phyloP scores from a whole-genome alignment of 768 basidiomycete genomes.

The Hericium rajendrae region DNA sequence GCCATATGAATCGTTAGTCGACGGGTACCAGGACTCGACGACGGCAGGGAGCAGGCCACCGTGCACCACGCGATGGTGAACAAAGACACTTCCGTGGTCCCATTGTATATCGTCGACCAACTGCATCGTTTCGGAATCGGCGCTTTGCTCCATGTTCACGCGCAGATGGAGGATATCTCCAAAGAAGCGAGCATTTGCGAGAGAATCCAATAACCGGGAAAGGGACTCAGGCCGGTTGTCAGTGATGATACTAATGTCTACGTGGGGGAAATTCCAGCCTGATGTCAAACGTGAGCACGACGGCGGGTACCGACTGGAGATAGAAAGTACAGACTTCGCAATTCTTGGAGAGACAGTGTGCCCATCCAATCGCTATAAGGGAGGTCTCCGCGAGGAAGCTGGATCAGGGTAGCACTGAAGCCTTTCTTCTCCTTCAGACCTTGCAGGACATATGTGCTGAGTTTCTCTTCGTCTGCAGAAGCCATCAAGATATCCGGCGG shows the following conservation, averaged over 20 bases:
- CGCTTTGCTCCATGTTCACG: constrained; percentile 69
- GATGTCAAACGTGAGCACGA: constrained; percentile 8
- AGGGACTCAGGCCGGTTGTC: constrained; percentile 69
- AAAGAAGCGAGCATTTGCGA: constrained; percentile 49
- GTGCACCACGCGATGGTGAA: constrained; percentile 69
- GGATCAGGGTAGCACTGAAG: constrained; percentile 25
- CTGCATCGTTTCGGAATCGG: constrained; percentile 49
- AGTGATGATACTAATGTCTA: constrained; percentile 71
- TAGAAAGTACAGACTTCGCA: constrained; percentile 36
- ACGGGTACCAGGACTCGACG: constrained; percentile 86
- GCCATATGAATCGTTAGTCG: constrained; percentile 62
- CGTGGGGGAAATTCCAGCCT: constrained; percentile 69
- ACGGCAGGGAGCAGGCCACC: constrained; percentile 77
- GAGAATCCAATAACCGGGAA: constrained; percentile 52
- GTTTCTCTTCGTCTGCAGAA: constrained; percentile 1
- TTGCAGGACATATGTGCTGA: background rate
- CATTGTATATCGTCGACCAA: constrained; percentile 45
- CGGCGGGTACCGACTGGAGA: background rate
- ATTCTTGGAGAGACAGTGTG: constrained; percentile 45
- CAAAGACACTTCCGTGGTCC: constrained; percentile 46
- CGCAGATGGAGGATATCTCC: constrained; percentile 58
- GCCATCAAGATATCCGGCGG: constrained; percentile 12
- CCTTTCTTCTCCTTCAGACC: background rate
- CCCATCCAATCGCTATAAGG: constrained; percentile 52
- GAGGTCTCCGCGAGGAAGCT: constrained; percentile 41